These are phyloP conservation scores for Penicillium simplicissimum DNA, from an alignment of 495 filamentous ascomycete species.

Conservation along the genomic window DNA sequence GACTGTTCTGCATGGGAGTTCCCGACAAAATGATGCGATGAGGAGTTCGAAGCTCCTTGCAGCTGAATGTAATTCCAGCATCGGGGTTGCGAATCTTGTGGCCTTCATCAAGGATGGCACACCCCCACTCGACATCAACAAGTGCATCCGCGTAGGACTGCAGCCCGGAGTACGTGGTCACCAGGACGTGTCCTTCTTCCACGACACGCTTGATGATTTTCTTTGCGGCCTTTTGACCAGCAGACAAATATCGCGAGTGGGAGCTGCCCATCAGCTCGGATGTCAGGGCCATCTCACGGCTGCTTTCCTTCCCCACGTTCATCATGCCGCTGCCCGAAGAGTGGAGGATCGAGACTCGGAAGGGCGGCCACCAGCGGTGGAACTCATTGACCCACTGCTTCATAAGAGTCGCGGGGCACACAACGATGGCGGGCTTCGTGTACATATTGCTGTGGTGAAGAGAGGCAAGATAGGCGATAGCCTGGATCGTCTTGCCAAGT, in stretches of 20 bases:
- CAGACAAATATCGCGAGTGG: constrained; percentile 41
- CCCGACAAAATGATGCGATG: constrained; percentile 93
- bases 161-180: constrained; percentile 92
- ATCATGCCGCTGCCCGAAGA: constrained; percentile 96
- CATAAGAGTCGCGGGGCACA: constrained; percentile 90
- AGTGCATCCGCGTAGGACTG: constrained; percentile 81
- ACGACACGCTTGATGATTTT: constrained; percentile 80
- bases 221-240: constrained; percentile 62
- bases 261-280: constrained; percentile 38
- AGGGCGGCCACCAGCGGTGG: constrained; percentile 94
- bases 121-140: constrained; percentile 83
- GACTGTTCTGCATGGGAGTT: constrained; percentile 96
- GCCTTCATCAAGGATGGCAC: constrained; percentile 93
- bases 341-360: constrained; percentile 92
- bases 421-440: constrained; percentile 80
- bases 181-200: constrained; percentile 85
- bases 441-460: constrained; percentile 87
- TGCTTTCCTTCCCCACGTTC: constrained; percentile 68
- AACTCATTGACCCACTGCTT: constrained; percentile 99
- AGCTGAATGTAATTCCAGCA: constrained; percentile 84
- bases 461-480: constrained; percentile 87
- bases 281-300: constrained; percentile 65
- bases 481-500: constrained; percentile 91
- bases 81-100: constrained; percentile 98
- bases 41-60: constrained; percentile 83